Base-by-base conservation (phyloP, 768 basidiomycete species). In the Suillus tomentosus region DNA sequence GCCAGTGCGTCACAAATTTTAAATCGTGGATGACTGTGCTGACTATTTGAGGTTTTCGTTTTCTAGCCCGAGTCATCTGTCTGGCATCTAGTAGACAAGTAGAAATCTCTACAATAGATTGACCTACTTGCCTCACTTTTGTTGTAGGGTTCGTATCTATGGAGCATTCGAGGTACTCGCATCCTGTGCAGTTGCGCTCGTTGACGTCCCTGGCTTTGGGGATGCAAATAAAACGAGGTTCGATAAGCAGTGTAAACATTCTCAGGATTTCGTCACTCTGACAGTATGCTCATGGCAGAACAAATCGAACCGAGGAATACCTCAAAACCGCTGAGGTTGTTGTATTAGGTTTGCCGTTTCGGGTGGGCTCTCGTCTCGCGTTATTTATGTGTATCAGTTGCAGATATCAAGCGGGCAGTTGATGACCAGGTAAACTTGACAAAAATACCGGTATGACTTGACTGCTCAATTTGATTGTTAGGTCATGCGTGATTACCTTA, bases 21-120 rank as follows among this genome's bases (percentile, higher is more conserved):
- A 5, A 54, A 27, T 8, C 3, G 1, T 9, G 0, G 11, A n/a
- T 54, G 19, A 13, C 31, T 5, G 17, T 53, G 10, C 53, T 54
- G 53, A 54, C 53, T 19, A 54, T 17, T 34, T 5, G 31, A 34
- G 53, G 19, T 31, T 19, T 9, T 54, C 10, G 19, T 31, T 19
- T 9, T 54, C 10, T 17, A 34, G 53, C 19, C 31, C 9, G 2
- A 54, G 31, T 27, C 50, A 51, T 51, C 27, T 51, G 27, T 51
- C 27, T 54, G 53, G 53, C 53, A 54, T 34, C 53, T 54, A 34
- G 53, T 54, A 34, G 53, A 54, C 31, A 54, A 17, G 53, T 54
- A n/a, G 10, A 11, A 13, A 34, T n/a, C 10, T 34, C 10, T 1
- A 9, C 19, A 34, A 51, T 27, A 11, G 1, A 1, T 6, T 54